Conservation (phyloP, 1,284 basidiomycete species). For the Exsudoporus floridanus region DNA sequence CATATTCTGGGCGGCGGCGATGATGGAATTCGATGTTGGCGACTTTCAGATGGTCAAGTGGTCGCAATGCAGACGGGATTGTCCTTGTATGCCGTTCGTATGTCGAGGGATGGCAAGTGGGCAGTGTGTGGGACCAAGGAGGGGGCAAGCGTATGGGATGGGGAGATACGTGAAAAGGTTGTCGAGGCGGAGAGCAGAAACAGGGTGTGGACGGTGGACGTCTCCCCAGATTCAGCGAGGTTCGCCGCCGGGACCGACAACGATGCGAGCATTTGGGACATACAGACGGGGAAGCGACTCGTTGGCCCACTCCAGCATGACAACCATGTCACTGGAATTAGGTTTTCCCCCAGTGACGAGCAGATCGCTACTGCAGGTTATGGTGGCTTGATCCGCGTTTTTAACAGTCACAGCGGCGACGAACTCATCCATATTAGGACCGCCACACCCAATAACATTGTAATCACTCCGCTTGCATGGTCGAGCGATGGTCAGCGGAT, state of each 20-base stretch:
- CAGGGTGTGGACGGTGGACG: too few relatives aligned
- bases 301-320: too few relatives aligned
- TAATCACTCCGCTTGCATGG: neutral
- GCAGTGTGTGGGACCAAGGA: neutral
- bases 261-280: neutral
- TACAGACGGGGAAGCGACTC: too few relatives aligned
- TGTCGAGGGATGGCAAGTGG: neutral
- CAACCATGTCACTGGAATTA: too few relatives aligned
- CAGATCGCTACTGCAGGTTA: neutral
- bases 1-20: neutral
- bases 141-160: neutral
- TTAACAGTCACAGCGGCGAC: neutral
- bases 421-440: neutral
- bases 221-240: neutral
- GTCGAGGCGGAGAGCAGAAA: neutral
- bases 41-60: neutral
- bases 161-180: neutral
- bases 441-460: neutral
- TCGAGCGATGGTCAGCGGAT: neutral
- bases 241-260: neutral
- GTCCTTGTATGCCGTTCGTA: rapidly evolving
- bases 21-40: neutral
- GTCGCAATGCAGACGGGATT: neutral
- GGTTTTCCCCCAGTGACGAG: neutral
- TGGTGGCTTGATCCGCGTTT: neutral